Conservation (phyloP, 2,329 filamentous ascomycete genomes). For the Colletotrichum spinosum region DNA sequence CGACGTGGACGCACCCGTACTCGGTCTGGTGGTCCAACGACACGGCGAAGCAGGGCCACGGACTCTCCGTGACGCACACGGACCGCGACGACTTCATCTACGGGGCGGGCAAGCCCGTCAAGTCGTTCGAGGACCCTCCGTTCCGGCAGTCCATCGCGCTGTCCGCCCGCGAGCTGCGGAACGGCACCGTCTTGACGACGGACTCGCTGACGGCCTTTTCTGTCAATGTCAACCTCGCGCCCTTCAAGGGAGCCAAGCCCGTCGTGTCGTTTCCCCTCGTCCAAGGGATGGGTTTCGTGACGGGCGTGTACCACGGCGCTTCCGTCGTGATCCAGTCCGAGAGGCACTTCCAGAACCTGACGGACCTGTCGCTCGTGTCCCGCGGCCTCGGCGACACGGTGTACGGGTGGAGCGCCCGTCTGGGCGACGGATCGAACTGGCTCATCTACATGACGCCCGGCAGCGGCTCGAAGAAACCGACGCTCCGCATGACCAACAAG, state of each 20-base stretch:
- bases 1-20: slow-evolving; percentile 77
- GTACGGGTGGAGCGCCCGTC: slow-evolving; percentile 61
- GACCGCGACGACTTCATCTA: slow-evolving; percentile 71
- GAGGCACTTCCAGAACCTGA: slow-evolving; percentile 73
- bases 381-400: slow-evolving; percentile 53
- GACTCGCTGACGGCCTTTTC: slow-evolving; percentile 62
- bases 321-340: slow-evolving; percentile 76
- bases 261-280: slow-evolving; percentile 78
- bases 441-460: slow-evolving; percentile 57
- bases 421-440: slow-evolving; percentile 17
- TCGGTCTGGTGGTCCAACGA: slow-evolving; percentile 71
- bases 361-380: slow-evolving; percentile 44
- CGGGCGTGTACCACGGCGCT: slow-evolving; percentile 73
- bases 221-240: slow-evolving; percentile 69
- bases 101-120: slow-evolving; percentile 74
- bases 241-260: slow-evolving; percentile 56
- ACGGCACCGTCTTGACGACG: slow-evolving; percentile 61
- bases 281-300: slow-evolving; percentile 85
- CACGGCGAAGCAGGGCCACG: slow-evolving; percentile 55
- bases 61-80: slow-evolving; percentile 76
- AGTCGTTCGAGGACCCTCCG: slow-evolving; percentile 43
- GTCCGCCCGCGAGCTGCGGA: slow-evolving; percentile 75
- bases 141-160: slow-evolving; percentile 77
- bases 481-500: not conserved
- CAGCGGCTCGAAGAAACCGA: slow-evolving; percentile 62